Conservation (phyloP, 345 rosid species). For the Camelina hispida region DNA sequence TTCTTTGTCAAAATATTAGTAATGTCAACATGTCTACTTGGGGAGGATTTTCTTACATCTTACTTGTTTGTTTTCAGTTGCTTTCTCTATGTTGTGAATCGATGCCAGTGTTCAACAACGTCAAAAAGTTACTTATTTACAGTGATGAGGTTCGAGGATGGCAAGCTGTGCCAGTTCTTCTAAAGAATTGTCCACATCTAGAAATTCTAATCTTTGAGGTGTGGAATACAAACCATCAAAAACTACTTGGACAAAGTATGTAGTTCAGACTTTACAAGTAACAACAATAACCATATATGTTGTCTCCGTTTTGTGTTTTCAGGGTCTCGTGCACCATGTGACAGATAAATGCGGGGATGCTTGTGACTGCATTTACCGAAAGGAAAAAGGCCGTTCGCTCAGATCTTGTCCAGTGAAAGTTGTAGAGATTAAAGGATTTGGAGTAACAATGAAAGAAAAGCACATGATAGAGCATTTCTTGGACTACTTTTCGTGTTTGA, state of each 20-base stretch:
- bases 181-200: slow-evolving; percentile 18
- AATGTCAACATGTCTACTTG: too few species aligned
- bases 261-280: not conserved
- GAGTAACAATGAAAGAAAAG: slow-evolving; percentile 31
- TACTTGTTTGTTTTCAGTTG: slow-evolving; percentile 6
- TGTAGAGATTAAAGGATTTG: slow-evolving; percentile 17
- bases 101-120: slow-evolving; percentile 18
- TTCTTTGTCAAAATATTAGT: not conserved
- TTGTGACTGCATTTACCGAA: slow-evolving; percentile 26
- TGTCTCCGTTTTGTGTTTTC: slow-evolving; percentile 9
- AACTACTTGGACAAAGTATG: not conserved
- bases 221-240: not conserved
- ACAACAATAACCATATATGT: not conserved
- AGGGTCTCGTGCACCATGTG: slow-evolving; percentile 32
- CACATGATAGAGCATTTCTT: slow-evolving; percentile 34
- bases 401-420: slow-evolving; percentile 23
- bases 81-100: not conserved
- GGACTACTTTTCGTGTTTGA: slow-evolving; percentile 29
- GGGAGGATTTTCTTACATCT: too few species aligned
- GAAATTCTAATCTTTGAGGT: not conserved
- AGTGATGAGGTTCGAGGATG: not conserved
- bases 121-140: not conserved
- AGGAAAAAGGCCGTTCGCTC: slow-evolving; percentile 31
- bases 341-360: slow-evolving; percentile 32
- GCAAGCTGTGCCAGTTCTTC: slow-evolving; percentile 27